Conservation (phyloP, 2,329 filamentous ascomycete genomes). For the Sclerotinia spermophila region DNA sequence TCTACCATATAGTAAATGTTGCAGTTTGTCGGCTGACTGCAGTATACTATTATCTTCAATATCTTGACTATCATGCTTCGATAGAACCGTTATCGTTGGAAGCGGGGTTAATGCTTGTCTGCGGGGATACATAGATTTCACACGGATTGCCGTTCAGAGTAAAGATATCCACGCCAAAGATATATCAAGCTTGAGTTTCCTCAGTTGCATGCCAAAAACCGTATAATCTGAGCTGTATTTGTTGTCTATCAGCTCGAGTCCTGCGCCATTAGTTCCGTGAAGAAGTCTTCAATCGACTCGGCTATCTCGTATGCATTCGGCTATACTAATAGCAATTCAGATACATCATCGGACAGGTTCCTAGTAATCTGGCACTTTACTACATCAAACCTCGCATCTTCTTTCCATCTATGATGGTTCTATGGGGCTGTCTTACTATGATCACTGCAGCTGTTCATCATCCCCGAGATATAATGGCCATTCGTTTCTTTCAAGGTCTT, state of each 20-base stretch:
- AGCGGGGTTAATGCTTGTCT: constrained; percentile 4
- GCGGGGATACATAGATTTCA: neutral
- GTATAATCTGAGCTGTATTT: neutral
- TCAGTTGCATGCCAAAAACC: neutral
- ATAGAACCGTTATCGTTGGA: constrained; percentile 3
- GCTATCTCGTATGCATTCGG: neutral
- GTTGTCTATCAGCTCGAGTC: neutral
- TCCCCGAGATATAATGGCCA: constrained; percentile 53
- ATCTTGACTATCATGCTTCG: neutral
- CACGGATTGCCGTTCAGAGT: neutral
- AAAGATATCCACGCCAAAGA: constrained; percentile 3
- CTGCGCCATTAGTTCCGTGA: neutral
- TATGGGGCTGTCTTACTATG: constrained; percentile 64
- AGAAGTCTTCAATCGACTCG: neutral
- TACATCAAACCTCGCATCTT: constrained; percentile 61
- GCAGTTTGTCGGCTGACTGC: neutral
- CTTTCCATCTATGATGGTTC: constrained; percentile 60
- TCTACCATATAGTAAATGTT: neutral
- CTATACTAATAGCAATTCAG: constrained; percentile 14
- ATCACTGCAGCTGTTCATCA: constrained; percentile 50
- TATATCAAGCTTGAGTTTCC: neutral
- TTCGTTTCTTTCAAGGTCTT: constrained; percentile 48
- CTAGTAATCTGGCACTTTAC: constrained; percentile 59
- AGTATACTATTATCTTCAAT: neutral
- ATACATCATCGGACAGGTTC: constrained; percentile 56